A percentile compares a stretch with the other conserved stretches of the same genome.
These are phyloP conservation scores for Thalassiosira exigua DNA, from an alignment of 352 stramenopile genomes.

Conservation along the genomic window DNA sequence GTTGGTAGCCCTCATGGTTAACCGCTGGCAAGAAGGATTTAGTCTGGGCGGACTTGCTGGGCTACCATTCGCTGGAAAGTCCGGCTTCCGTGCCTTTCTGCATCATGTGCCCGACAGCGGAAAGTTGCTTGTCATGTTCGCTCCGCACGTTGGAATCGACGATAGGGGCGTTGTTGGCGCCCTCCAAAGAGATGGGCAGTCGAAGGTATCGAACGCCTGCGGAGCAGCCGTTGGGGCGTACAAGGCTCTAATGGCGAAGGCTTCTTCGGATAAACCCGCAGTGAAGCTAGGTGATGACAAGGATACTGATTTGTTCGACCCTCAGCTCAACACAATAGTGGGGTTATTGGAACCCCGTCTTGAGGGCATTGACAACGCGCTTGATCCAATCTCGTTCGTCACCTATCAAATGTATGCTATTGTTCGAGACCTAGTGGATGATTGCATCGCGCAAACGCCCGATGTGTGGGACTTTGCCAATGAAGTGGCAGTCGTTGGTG, in stretches of 20 bases:
- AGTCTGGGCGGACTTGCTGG: slow-evolving; percentile 41
- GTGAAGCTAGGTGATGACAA: slow-evolving; percentile 1
- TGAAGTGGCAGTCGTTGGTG: slow-evolving; percentile 39
- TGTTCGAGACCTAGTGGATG: slow-evolving; percentile 32
- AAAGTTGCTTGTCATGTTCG: slow-evolving; percentile 45
- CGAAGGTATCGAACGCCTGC: slow-evolving; percentile 21
- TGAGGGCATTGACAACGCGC: neutral
- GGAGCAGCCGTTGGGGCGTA: slow-evolving; percentile 47
- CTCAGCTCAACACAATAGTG: slow-evolving; percentile 13
- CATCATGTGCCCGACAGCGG: slow-evolving; percentile 41
- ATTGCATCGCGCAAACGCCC: slow-evolving; percentile 6
- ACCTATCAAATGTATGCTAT: slow-evolving; percentile 48
- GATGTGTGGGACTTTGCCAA: slow-evolving; percentile 20
- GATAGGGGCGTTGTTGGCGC: slow-evolving; percentile 17
- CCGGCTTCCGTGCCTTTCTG: slow-evolving; percentile 42
- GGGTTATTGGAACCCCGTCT: slow-evolving; percentile 1
- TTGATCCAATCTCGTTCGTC: slow-evolving; percentile 34
- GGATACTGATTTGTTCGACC: slow-evolving; percentile 6
- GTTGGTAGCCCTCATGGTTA: slow-evolving; percentile 42
- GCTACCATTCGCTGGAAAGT: slow-evolving; percentile 48
- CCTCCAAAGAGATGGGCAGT: slow-evolving; percentile 33
- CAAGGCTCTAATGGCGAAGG: slow-evolving; percentile 38
- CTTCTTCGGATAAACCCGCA: slow-evolving; percentile 8
- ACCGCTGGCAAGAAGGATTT: slow-evolving; percentile 33
- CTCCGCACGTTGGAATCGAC: slow-evolving; percentile 44